Percentiles rank a stretch among this genome's conserved stretches.
phyloP scores from a whole-genome alignment of 495 filamentous ascomycete genomes.

The Parathielavia hyrcaniae region DNA sequence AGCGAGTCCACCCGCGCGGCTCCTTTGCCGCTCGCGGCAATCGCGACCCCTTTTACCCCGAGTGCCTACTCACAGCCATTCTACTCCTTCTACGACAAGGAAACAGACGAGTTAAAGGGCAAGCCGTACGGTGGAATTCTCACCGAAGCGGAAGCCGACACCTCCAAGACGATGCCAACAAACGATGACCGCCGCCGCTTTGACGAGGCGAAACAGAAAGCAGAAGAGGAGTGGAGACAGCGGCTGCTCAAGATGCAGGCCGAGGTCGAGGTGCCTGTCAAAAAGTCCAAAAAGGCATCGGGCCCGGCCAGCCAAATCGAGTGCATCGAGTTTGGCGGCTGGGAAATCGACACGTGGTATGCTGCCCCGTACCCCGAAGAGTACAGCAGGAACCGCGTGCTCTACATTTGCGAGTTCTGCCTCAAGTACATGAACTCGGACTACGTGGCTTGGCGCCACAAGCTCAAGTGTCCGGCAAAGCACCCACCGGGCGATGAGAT shows the following conservation, averaged over 20 bases:
- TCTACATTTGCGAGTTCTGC: constrained; percentile 98
- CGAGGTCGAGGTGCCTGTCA: constrained; percentile 39
- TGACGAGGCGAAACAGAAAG: constrained; percentile 77
- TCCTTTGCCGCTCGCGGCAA: constrained; percentile 20
- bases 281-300: constrained; percentile 59
- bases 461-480: constrained; percentile 94
- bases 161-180: constrained; percentile 75
- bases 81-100: constrained; percentile 78
- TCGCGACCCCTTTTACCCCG: constrained; percentile 48
- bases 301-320: constrained; percentile 93
- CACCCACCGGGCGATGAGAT: constrained; percentile 97
- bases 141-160: constrained; percentile 83
- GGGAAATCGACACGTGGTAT: constrained; percentile 98
- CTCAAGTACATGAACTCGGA: constrained; percentile 99
- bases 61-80: constrained; percentile 58
- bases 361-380: constrained; percentile 98
- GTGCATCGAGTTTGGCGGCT: constrained; percentile 94
- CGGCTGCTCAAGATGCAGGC: constrained; percentile 45
- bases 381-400: constrained; percentile 87
- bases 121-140: constrained; percentile 96
- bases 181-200: constrained; percentile 75
- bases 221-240: constrained; percentile 83
- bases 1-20: constrained; percentile 13
- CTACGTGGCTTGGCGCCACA: constrained; percentile 94
- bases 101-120: constrained; percentile 78